Base-by-base conservation (phyloP, 2,329 filamentous ascomycete genomes). In the Trichoderma afroharzianum region DNA sequence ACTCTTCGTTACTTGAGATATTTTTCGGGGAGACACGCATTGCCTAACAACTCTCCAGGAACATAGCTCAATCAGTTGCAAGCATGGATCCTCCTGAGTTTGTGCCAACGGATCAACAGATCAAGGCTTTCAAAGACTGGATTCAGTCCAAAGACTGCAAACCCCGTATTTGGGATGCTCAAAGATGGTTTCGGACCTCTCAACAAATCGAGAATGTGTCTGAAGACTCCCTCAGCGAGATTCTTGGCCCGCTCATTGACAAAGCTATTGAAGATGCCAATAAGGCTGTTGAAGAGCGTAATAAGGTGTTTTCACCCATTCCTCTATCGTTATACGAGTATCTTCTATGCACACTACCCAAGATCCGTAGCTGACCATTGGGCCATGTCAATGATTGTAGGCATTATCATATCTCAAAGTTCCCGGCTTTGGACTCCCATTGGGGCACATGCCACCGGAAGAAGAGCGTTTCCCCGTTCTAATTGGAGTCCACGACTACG, bases 401-500 rank as follows among this genome's bases (percentile, higher is more conserved):
- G n/a, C 9, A 14, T 26, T 67, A 12, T 15, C 32, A 30, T 26
- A 43, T 11, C 64, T 69, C 9, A 36, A 36, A 33, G 28, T 66
- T 33, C 79, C 78, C 6, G 79, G 78, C 43, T 76, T 75, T 43
- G 78, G 78, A 15, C 70, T 78, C 12, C 78, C 77, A 15, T 18
- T 79, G 6, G 63, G 53, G 28, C 61, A 73, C 32, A 63, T 63
- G 59, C 73, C 72, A 1, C 33, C 39, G 5, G 2, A 12, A 7
- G 8, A 43, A 0, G n/a, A 59, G 0, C 28, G 64, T 4, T 80
- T 79, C 32, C 77, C 78, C 2, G 58, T 75, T 4, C 59, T 80
- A 30, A 24, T 75, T 5, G 63, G 62, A 1, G 55, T 73, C 14
- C n/a, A 55, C 1, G 59, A 71, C 5, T n/a, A 61, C 0, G 71